These are phyloP conservation scores for Lobosporangium transversale DNA, from an alignment of 192 early-diverging fungal species.

Conservation along the genomic window DNA sequence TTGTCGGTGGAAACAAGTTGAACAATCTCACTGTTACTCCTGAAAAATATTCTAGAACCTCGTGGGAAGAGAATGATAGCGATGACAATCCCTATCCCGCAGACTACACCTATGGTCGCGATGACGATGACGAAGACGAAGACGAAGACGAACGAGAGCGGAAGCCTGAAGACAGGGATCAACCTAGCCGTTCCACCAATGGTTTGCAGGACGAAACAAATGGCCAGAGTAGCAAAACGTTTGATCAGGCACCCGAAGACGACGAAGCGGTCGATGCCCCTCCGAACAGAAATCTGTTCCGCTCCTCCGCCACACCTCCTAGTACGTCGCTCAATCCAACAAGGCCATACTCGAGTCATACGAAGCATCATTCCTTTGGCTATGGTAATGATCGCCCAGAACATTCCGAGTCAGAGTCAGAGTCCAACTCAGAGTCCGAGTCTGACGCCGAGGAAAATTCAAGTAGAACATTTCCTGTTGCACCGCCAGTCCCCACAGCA, in stretches of 20 bases:
- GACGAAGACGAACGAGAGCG: too few species aligned
- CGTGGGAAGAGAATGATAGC: constrained; percentile 42
- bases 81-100: constrained; percentile 40
- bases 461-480: constrained; percentile 6
- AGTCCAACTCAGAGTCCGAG: constrained; percentile 43
- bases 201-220: background rate
- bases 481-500: constrained; percentile 3
- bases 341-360: constrained; percentile 44
- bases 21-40: background rate
- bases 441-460: constrained; percentile 30
- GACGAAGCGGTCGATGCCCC: constrained; percentile 11
- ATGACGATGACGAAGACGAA: constrained; percentile 20
- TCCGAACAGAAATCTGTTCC: constrained; percentile 28
- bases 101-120: constrained; percentile 19
- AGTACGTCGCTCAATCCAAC: constrained; percentile 26
- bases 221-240: constrained; percentile 9
- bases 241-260: constrained; percentile 24
- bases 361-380: constrained; percentile 50
- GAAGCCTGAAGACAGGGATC: background rate
- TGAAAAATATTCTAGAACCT: constrained; percentile 21
- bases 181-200: background rate
- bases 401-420: constrained; percentile 42
- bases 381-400: constrained; percentile 32
- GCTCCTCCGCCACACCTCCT: constrained; percentile 1
- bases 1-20: background rate